A percentile compares a stretch with the other conserved stretches of the same genome.
Evolutionary conservation across 495 filamentous ascomycete species (phyloP).

Genomic region (Aspergillus nidulans): DNA sequence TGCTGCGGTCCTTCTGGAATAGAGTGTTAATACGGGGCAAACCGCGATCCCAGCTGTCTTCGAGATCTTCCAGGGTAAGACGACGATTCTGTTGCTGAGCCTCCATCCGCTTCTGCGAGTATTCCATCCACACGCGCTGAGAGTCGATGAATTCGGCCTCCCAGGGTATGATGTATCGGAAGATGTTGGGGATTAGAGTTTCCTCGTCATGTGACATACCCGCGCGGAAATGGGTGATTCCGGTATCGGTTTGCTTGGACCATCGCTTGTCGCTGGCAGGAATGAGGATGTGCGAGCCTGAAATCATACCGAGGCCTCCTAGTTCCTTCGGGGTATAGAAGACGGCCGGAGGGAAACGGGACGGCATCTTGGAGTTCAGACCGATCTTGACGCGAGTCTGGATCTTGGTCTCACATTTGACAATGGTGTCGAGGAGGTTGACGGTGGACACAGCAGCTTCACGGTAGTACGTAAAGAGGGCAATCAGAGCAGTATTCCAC

Average conservation of each 20-base stretch:
- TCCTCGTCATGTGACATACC: slow-evolving; percentile 99
- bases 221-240: slow-evolving; percentile 94
- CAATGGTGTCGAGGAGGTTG: slow-evolving; percentile 92
- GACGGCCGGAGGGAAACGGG: slow-evolving; percentile 95
- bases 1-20: slow-evolving; percentile 98
- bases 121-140: slow-evolving; percentile 98
- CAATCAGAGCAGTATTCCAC: slow-evolving; percentile 98
- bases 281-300: slow-evolving; percentile 96
- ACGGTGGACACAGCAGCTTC: slow-evolving; percentile 98
- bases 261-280: slow-evolving; percentile 97
- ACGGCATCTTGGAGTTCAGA: slow-evolving; percentile 99
- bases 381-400: slow-evolving; percentile 99
- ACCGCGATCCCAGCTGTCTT: slow-evolving; percentile 99
- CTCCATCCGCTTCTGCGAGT: slow-evolving; percentile 95
- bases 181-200: slow-evolving; percentile 97
- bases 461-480: slow-evolving; percentile 99
- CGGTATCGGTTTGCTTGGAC: slow-evolving; percentile 96
- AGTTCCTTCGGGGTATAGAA: slow-evolving; percentile 99
- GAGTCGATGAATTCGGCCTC: slow-evolving; percentile 99
- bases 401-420: slow-evolving; percentile 99
- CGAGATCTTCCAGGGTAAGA: slow-evolving; percentile 91
- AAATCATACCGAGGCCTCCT: slow-evolving; percentile 98
- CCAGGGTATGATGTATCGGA: slow-evolving; percentile 99
- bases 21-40: slow-evolving; percentile 98
- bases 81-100: slow-evolving; percentile 97